Conservation (phyloP, 345 rosid genomes). For the Corchorus olitorius region DNA sequence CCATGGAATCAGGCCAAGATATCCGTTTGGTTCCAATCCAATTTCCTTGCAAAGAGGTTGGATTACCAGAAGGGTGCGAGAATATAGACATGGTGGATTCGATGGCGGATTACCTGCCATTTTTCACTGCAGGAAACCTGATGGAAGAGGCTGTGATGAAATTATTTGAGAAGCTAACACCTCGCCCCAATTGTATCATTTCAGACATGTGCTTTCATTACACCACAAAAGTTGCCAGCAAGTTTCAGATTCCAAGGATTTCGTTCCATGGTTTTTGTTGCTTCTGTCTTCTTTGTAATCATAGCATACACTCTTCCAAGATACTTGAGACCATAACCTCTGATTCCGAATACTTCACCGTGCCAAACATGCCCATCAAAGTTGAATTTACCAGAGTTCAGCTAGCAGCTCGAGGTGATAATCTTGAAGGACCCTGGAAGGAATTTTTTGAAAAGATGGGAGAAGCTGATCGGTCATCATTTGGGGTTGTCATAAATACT, state of each 20-base stretch:
- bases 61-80: constrained; percentile 43
- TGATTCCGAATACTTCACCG: constrained; percentile 22
- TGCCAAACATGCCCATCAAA: constrained; percentile 31
- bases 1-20: constrained; percentile 17
- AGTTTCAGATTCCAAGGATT: constrained; percentile 49
- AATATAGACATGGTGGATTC: constrained; percentile 33
- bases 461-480: constrained; percentile 31
- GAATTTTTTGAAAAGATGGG: constrained; percentile 10
- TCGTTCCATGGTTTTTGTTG: constrained; percentile 43
- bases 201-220: constrained; percentile 41
- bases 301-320: constrained; percentile 21
- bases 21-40: constrained; percentile 30
- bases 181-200: constrained; percentile 47
- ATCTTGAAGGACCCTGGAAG: not conserved
- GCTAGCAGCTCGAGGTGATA: constrained; percentile 18
- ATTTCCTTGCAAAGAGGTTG: constrained; percentile 29
- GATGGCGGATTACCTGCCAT: not conserved
- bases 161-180: constrained; percentile 30
- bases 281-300: constrained; percentile 35
- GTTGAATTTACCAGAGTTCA: constrained; percentile 35
- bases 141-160: constrained; percentile 32
- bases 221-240: constrained; percentile 37
- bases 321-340: constrained; percentile 21
- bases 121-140: constrained; percentile 29
- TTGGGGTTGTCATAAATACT: constrained; percentile 43